These are phyloP conservation scores for Pyrenopolyporus hunteri DNA, from an alignment of 495 filamentous ascomycete genomes.

Conservation along the genomic window DNA sequence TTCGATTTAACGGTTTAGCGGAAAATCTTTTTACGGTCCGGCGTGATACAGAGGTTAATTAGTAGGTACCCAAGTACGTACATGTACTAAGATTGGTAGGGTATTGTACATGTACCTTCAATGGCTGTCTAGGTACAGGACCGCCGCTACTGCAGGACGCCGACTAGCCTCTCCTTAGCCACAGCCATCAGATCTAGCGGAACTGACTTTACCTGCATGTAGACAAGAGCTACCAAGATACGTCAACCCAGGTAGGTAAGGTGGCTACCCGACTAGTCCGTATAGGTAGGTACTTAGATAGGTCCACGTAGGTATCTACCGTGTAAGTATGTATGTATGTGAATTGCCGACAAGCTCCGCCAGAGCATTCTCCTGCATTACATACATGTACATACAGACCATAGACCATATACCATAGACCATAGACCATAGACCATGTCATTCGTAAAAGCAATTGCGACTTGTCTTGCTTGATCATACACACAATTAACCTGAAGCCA, in stretches of 20 bases:
- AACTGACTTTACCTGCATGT: neutral
- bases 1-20: too few species aligned
- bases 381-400: too few species aligned
- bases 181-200: neutral
- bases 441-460: constrained; percentile 31
- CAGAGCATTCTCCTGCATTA: constrained; percentile 16
- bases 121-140: neutral
- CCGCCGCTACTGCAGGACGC: constrained; percentile 1
- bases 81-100: neutral
- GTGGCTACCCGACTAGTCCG: neutral
- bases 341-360: neutral
- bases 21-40: too few species aligned
- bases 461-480: constrained; percentile 35
- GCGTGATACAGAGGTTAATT: neutral
- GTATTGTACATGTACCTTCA: neutral
- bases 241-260: neutral
- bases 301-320: neutral
- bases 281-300: too few species aligned
- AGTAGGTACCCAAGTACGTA: neutral
- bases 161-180: neutral
- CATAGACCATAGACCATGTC: constrained; percentile 15
- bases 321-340: neutral
- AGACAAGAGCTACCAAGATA: too few species aligned
- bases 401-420: too few species aligned
- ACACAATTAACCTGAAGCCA: constrained; percentile 34